Evolutionary conservation across 2,329 filamentous ascomycete genomes (phyloP).

Genomic region (Aureobasidium leucospermi): DNA sequence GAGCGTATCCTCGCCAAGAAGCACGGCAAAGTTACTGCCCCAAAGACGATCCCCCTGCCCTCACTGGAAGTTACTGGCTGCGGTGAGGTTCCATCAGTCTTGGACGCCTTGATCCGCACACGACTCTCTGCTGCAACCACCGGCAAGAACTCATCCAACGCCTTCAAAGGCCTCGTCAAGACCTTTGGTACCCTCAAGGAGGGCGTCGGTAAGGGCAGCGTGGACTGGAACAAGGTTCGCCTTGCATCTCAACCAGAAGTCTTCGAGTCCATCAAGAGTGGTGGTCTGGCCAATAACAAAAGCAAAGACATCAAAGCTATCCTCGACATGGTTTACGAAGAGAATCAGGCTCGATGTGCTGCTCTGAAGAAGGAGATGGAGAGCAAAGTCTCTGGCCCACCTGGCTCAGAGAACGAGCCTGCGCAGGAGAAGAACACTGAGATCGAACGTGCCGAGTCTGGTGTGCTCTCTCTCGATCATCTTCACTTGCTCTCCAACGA

Average conservation of each 20-base stretch:
- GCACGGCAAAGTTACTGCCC: constrained; percentile 59
- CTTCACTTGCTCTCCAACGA: constrained; percentile 48
- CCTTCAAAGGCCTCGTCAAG: constrained; percentile 58
- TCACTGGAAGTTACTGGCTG: constrained; percentile 66
- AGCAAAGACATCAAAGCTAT: constrained; percentile 66
- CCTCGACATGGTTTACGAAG: constrained; percentile 62
- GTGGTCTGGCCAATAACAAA: constrained; percentile 65
- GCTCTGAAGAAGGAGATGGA: constrained; percentile 38
- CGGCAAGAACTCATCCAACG: constrained; percentile 54
- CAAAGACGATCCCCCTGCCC: constrained; percentile 60
- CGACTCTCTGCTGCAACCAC: constrained; percentile 56
- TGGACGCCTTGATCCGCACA: constrained; percentile 57
- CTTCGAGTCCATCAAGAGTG: constrained; percentile 60
- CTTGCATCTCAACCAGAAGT: constrained; percentile 52
- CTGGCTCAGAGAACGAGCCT: constrained; percentile 39
- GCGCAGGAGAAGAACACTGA: constrained; percentile 49
- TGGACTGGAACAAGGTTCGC: constrained; percentile 67
- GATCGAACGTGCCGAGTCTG: constrained; percentile 48
- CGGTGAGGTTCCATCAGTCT: constrained; percentile 57
- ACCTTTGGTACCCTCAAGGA: constrained; percentile 56
- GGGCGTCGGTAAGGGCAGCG: constrained; percentile 61
- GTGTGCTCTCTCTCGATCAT: constrained; percentile 59
- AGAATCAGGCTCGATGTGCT: constrained; percentile 54
- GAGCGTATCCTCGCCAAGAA: constrained; percentile 55
- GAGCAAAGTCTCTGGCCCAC: constrained; percentile 17